phyloP scores from a whole-genome alignment of 257 asterid genomes.

The Penstemon newberryi region DNA sequence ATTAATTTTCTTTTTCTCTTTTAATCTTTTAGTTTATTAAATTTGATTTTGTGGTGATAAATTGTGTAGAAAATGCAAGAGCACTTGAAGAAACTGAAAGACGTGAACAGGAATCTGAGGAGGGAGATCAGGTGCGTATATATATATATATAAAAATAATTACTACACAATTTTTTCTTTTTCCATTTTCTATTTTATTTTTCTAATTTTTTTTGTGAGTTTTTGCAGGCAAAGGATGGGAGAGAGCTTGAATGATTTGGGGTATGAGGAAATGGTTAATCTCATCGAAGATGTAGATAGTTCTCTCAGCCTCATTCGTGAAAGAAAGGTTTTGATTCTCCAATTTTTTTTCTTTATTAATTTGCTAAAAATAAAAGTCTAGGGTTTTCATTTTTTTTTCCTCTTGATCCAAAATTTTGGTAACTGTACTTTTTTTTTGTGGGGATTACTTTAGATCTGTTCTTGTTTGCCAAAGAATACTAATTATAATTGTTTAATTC shows the following conservation, averaged over 20 bases:
- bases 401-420: not conserved
- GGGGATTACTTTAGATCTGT: not conserved
- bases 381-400: not conserved
- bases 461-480: not conserved
- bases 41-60: not conserved
- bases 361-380: no score
- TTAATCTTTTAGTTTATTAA: not conserved
- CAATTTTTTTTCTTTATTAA: not conserved
- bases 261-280: conserved; percentile 44
- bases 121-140: conserved; percentile 70
- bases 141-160: no score
- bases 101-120: conserved; percentile 72
- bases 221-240: conserved; percentile 54
- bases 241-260: conserved; percentile 58
- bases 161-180: not conserved
- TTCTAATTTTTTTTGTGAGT: not conserved
- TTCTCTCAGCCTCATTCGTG: conserved; percentile 48
- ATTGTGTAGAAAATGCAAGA: conserved; percentile 80
- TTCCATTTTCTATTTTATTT: not conserved
- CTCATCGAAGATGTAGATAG: conserved; percentile 48
- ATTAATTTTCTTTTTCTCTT: not conserved
- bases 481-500: not conserved
- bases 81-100: conserved; percentile 77
- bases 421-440: not conserved
- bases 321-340: conserved; percentile 39